Conservation (phyloP, 371 early-diverging fungal genomes). For the Chytridiales sp. region DNA sequence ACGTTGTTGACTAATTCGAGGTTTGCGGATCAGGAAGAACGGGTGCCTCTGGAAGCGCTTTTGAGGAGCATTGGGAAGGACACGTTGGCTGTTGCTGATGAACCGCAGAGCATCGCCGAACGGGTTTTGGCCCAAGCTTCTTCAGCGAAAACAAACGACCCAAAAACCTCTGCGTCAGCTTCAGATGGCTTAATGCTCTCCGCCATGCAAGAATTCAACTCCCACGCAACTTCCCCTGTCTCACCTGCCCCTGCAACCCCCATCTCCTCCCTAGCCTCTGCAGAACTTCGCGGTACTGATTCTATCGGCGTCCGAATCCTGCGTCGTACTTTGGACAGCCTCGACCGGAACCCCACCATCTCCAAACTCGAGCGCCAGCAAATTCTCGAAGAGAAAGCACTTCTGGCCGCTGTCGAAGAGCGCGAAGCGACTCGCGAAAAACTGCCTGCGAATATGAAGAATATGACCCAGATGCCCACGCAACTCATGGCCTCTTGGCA, state of each 20-base stretch:
- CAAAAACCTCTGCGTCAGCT: background rate
- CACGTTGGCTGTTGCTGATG: background rate
- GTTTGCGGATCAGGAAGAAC: constrained; percentile 42
- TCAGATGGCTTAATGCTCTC: constrained; percentile 34
- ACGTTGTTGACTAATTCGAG: constrained; percentile 40
- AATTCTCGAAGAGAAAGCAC: constrained; percentile 81
- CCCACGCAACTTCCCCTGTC: background rate
- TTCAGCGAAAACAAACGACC: background rate
- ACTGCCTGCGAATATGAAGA: constrained; percentile 58
- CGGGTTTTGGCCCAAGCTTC: constrained; percentile 4
- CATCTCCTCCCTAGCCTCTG: background rate
- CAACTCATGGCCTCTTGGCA: constrained; percentile 77
- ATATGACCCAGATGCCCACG: constrained; percentile 51
- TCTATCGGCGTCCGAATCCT: constrained; percentile 77
- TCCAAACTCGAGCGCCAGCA: constrained; percentile 74
- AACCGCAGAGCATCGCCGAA: background rate
- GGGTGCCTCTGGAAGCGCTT: constrained; percentile 31
- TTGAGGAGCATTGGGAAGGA: constrained; percentile 26
- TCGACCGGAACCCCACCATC: constrained; percentile 62
- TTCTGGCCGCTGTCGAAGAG: constrained; percentile 71
- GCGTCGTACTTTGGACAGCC: constrained; percentile 65
- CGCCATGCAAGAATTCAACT: constrained; percentile 31
- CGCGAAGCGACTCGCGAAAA: constrained; percentile 23
- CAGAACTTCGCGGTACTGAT: constrained; percentile 30
- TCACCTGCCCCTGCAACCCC: background rate